phyloP scores from a whole-genome alignment of 2,329 filamentous ascomycete species.

The Aquanectria penicillioides region DNA sequence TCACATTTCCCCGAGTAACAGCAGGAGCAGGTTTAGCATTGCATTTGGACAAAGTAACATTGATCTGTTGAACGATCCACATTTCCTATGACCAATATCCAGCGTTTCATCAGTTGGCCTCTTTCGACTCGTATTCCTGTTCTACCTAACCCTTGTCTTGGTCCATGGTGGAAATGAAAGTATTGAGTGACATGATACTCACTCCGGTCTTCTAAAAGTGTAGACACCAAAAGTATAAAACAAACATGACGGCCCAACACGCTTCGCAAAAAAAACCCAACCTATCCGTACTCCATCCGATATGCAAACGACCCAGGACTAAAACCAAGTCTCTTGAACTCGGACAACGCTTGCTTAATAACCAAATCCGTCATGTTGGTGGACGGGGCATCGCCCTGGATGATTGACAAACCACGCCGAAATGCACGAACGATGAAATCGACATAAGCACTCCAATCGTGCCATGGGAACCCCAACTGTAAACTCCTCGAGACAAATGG shows the following conservation, averaged over 20 bases:
- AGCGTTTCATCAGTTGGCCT: not conserved
- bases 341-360: conserved; percentile 46
- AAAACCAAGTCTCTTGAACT: conserved; percentile 12
- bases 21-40: no score
- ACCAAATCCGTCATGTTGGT: conserved; percentile 71
- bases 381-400: conserved; percentile 72
- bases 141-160: conserved; percentile 8
- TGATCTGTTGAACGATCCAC: no score
- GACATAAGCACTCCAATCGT: conserved; percentile 73
- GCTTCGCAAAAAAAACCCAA: conserved; percentile 19
- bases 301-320: conserved; percentile 30
- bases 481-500: conserved; percentile 75
- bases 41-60: no score
- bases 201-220: no score
- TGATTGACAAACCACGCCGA: conserved; percentile 70
- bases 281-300: conserved; percentile 29
- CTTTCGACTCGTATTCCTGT: not conserved
- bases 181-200: conserved; percentile 24
- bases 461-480: conserved; percentile 71
- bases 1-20: no score
- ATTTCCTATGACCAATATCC: not conserved
- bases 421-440: conserved; percentile 71
- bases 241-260: conserved; percentile 18
- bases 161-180: conserved; percentile 25
- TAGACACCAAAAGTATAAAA: conserved; percentile 24